Conservation (phyloP, 1,139 yeast species). For the Blastobotrys raffinosifermentans region DNA sequence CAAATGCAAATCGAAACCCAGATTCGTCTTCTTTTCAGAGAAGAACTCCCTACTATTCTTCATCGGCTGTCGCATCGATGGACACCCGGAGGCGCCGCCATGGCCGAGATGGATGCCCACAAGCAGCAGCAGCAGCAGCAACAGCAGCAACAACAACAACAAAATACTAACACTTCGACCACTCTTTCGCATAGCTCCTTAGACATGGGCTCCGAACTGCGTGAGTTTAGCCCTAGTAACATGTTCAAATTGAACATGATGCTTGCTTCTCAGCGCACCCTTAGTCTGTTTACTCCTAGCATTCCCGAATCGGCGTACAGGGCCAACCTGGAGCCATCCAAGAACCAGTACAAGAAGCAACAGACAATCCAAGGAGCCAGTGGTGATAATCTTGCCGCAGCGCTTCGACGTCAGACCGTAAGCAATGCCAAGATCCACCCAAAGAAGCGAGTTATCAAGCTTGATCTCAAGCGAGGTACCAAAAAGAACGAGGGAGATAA, state of each 20-base stretch:
- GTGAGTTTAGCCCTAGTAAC: slow-evolving; percentile 61
- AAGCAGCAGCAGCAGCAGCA: slow-evolving; percentile 7
- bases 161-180: slow-evolving; percentile 2
- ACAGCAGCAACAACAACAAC: slow-evolving; percentile 11
- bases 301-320: slow-evolving; percentile 54
- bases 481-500: slow-evolving; percentile 5
- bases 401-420: slow-evolving; percentile 3
- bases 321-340: slow-evolving; percentile 33
- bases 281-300: slow-evolving; percentile 58
- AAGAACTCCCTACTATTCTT: slow-evolving; percentile 73
- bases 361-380: neutral
- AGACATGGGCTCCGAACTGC: slow-evolving; percentile 51
- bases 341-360: slow-evolving; percentile 18
- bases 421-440: slow-evolving; percentile 6
- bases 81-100: slow-evolving; percentile 41
- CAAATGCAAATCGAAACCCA: slow-evolving; percentile 80
- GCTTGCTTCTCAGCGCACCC: slow-evolving; percentile 71
- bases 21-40: slow-evolving; percentile 73
- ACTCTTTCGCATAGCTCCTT: slow-evolving; percentile 35
- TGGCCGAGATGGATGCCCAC: slow-evolving; percentile 2
- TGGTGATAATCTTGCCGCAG: slow-evolving; percentile 5
- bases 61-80: slow-evolving; percentile 72
- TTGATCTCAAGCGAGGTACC: slow-evolving; percentile 6
- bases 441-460: slow-evolving; percentile 2
- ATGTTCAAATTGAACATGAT: slow-evolving; percentile 66